phyloP scores from a whole-genome alignment of 345 rosid species.

The Iberis pinnata region DNA sequence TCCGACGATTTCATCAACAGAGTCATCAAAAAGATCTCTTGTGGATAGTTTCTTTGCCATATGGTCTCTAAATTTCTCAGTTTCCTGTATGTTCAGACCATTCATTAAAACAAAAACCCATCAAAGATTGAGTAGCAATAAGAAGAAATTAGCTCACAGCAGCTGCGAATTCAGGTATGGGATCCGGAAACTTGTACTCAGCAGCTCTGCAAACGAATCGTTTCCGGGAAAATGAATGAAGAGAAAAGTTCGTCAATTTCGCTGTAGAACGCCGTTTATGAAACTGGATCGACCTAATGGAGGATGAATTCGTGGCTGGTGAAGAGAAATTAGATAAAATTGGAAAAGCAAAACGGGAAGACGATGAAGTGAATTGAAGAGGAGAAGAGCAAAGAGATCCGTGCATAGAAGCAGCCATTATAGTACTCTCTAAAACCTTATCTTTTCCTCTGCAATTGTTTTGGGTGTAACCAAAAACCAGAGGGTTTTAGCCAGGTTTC shows the following conservation, averaged over 20 bases:
- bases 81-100: constrained; percentile 46
- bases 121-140: background rate
- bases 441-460: constrained; percentile 18
- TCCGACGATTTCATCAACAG: constrained; percentile 59
- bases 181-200: constrained; percentile 78
- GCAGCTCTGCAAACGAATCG: constrained; percentile 50
- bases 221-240: constrained; percentile 18
- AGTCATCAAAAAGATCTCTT: constrained; percentile 55
- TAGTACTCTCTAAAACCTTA: constrained; percentile 10
- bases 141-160: constrained; percentile 37
- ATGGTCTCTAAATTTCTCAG: constrained; percentile 65
- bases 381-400: constrained; percentile 27
- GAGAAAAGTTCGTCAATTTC: constrained; percentile 18
- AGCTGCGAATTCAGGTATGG: constrained; percentile 85
- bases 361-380: constrained; percentile 24
- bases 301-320: constrained; percentile 1
- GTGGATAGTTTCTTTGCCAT: constrained; percentile 54
- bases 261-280: constrained; percentile 12
- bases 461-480: too few species aligned
- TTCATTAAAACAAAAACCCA: background rate
- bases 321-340: constrained; percentile 17
- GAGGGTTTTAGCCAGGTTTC: constrained; percentile 24
- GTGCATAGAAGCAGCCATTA: constrained; percentile 41
- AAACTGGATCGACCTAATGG: constrained; percentile 12
- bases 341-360: constrained; percentile 14